Base-by-base conservation (phyloP, 257 asterid genomes). In the Parsonsia alboflavescens region DNA sequence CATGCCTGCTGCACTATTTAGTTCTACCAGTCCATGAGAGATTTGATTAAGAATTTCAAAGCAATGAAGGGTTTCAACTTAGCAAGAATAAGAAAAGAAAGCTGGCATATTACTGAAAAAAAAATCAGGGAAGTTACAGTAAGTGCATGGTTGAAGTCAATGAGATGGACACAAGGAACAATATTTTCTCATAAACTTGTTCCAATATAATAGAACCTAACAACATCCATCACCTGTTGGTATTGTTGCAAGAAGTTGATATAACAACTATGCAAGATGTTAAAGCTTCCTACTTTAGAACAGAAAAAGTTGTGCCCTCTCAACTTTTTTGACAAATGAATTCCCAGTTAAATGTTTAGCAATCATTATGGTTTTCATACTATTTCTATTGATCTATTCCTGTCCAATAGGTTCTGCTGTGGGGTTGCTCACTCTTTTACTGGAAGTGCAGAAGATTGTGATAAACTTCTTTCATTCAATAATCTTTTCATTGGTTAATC, bases 381-480 rank as follows among this genome's bases (percentile, higher is more conserved):
- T 59, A 30, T 68, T 44, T 28, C 64, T 54, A 42, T 28, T 74
- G 21, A 36, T 73, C 30, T 58, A 19, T 70, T 48, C 57, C 62
- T 59, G 41, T 73, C 53, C 80, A 68, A 68, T 81, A 94, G 98
- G 85, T 92, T 92, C 84, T 77, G 75, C 84, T 89, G 85, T 67
- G 98, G 98, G 75, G 97, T 90, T 81, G 93, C 89, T 58, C 99
- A 94, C 84, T 94, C 99, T 66, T 94, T 94, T 82, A 94, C 97
- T 68, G 99, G 90, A 69, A 87, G 88, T 85, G 90, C 96, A 28
- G 86, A 90, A 76, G 99, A 94, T 59, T 88, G 96, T 74, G 96
- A 94, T 68, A 86, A 82, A 59, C 93, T 92, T 73, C 92, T 94
- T 62, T 86, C 88, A 41, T 92, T 94, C 53, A 81, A 75, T 75